Conservation (phyloP, 805 yeast species). For the Komagataella pastoris region DNA sequence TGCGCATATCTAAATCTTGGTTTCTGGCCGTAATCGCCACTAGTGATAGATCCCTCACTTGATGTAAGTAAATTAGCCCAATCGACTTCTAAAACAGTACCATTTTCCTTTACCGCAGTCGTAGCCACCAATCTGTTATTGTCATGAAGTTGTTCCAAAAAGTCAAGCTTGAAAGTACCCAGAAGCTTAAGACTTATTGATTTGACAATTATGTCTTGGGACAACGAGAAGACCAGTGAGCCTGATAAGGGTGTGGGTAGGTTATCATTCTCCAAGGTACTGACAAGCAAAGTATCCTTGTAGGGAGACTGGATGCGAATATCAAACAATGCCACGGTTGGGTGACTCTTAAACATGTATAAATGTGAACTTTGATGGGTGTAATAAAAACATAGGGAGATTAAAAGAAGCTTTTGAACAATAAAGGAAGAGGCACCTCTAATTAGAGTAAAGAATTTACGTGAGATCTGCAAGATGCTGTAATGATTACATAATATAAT, state of each 20-base stretch:
- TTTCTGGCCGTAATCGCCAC: conserved; percentile 28
- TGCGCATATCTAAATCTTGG: not conserved
- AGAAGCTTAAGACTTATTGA: conserved; percentile 22
- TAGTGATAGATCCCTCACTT: conserved; percentile 22
- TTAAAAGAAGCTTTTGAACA: not conserved
- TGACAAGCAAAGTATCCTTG: conserved; percentile 26
- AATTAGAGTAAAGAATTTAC: no score
- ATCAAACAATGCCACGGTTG: not conserved
- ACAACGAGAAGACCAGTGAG: conserved; percentile 29
- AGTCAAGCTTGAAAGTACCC: conserved; percentile 31
- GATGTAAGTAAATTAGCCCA: conserved; percentile 34
- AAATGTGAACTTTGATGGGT: not conserved
- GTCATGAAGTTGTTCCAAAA: conserved; percentile 18
- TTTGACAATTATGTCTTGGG: conserved; percentile 26
- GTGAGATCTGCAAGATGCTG: not conserved
- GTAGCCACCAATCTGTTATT: conserved; percentile 14
- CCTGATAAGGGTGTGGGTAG: conserved; percentile 31
- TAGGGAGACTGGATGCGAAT: conserved; percentile 13
- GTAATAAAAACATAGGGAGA: not conserved
- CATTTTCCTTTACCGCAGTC: conserved; percentile 23
- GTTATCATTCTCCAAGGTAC: conserved; percentile 31
- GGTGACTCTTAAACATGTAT: conserved; percentile 1
- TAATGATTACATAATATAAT: not conserved
- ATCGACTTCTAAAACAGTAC: conserved; percentile 25
- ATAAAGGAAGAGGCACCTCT: no score